phyloP scores from a whole-genome alignment of 2,329 filamentous ascomycete species.

The Teratosphaeriaceae sp. region DNA sequence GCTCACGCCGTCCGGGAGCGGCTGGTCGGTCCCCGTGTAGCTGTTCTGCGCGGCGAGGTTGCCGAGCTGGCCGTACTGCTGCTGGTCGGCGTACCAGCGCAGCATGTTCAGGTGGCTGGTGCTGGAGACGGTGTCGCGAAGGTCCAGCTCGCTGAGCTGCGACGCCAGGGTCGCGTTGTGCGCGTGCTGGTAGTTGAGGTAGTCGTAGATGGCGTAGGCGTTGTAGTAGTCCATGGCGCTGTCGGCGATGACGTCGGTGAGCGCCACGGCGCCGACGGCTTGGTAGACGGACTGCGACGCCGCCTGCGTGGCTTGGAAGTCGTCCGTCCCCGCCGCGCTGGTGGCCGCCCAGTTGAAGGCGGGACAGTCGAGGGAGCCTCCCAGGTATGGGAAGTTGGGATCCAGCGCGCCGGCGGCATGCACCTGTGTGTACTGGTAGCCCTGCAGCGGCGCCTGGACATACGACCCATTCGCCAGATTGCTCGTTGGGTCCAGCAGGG shows the following conservation, averaged over 20 bases:
- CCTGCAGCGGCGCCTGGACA: slow-evolving; percentile 44
- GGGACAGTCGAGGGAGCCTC: slow-evolving; percentile 33
- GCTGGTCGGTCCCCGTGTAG: slow-evolving; percentile 12
- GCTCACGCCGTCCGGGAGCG: slow-evolving; percentile 22
- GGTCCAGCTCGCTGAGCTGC: slow-evolving; percentile 25
- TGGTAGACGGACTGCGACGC: slow-evolving; percentile 41
- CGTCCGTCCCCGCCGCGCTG: slow-evolving; percentile 36
- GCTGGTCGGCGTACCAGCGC: slow-evolving; percentile 43
- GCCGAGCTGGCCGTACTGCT: slow-evolving; percentile 38
- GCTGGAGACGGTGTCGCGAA: slow-evolving; percentile 16
- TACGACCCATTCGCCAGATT: slow-evolving; percentile 42
- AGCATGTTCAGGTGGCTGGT: slow-evolving; percentile 19
- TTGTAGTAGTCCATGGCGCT: slow-evolving; percentile 40
- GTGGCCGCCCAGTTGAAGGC: slow-evolving; percentile 26
- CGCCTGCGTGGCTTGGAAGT: slow-evolving; percentile 35
- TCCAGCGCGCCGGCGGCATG: slow-evolving; percentile 39
- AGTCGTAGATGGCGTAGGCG: slow-evolving; percentile 50
- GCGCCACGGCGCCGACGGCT: slow-evolving; percentile 35
- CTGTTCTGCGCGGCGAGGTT: slow-evolving; percentile 33
- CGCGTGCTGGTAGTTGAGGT: slow-evolving; percentile 46
- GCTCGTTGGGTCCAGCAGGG: slow-evolving; percentile 31
- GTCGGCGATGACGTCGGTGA: slow-evolving; percentile 35
- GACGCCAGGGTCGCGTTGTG: slow-evolving; percentile 43
- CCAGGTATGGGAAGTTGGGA: slow-evolving; percentile 44
- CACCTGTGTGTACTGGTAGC: slow-evolving; percentile 53